Conservation (phyloP, 176 grass and related monocot species). For the Neostapfia colusana region DNA sequence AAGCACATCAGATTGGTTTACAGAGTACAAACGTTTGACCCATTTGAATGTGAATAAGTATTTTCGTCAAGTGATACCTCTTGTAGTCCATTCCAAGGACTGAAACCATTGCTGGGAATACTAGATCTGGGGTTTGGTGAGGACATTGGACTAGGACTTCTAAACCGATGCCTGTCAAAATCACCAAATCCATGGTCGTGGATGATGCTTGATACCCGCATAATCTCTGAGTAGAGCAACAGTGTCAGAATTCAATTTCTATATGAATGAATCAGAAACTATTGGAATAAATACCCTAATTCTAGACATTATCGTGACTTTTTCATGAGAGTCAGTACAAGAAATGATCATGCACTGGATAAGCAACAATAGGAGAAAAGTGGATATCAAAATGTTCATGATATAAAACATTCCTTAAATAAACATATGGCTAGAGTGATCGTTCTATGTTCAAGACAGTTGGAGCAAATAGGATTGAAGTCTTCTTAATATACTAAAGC, state of each 20-base stretch:
- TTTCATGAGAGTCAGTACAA: slow-evolving; percentile 10
- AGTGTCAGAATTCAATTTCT: slow-evolving; percentile 16
- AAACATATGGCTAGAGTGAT: not conserved
- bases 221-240: slow-evolving; percentile 64
- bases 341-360: not conserved
- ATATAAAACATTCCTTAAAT: slow-evolving; percentile 8
- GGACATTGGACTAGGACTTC: slow-evolving; percentile 86
- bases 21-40: slow-evolving; percentile 8
- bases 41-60: slow-evolving; percentile 13
- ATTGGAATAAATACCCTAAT: slow-evolving; percentile 21
- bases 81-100: slow-evolving; percentile 62
- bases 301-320: slow-evolving; percentile 2
- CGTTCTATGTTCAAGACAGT: not conserved
- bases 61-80: slow-evolving; percentile 52
- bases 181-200: slow-evolving; percentile 66
- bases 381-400: slow-evolving; percentile 6
- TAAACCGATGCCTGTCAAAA: slow-evolving; percentile 60
- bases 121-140: slow-evolving; percentile 75
- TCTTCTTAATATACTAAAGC: not conserved
- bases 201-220: slow-evolving; percentile 73
- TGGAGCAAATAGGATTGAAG: slow-evolving; percentile 12
- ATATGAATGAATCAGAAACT: slow-evolving; percentile 26
- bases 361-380: slow-evolving; percentile 10
- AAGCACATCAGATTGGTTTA: slow-evolving; percentile 26
- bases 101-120: slow-evolving; percentile 59